Evolutionary conservation across 1,284 basidiomycete genomes (phyloP).

Genomic region (Apiotrichum gamsii): DNA sequence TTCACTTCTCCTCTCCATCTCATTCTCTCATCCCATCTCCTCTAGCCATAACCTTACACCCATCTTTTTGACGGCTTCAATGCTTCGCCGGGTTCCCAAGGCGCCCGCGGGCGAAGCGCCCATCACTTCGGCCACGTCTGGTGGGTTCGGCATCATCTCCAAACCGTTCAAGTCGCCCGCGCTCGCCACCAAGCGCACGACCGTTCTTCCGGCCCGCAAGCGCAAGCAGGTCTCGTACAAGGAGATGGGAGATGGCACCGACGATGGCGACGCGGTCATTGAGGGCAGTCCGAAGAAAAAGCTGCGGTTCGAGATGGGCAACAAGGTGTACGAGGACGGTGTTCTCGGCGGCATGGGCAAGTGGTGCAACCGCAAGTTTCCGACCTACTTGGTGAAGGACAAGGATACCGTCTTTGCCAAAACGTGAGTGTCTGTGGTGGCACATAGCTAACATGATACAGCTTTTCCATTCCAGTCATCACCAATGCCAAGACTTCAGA

Average conservation of each 20-base stretch:
- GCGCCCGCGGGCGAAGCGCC: slow-evolving; percentile 27
- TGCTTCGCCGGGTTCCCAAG: slow-evolving; percentile 31
- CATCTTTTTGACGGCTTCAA: slow-evolving; percentile 5
- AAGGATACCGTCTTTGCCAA: slow-evolving; percentile 56
- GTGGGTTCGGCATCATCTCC: slow-evolving; percentile 42
- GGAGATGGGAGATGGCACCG: slow-evolving; percentile 55
- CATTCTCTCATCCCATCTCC: neutral
- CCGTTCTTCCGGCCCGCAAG: slow-evolving; percentile 60
- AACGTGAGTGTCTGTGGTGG: slow-evolving; percentile 42
- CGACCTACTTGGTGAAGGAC: slow-evolving; percentile 76
- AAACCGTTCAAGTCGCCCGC: slow-evolving; percentile 73
- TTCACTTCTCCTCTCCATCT: neutral
- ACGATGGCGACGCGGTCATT: slow-evolving; percentile 51
- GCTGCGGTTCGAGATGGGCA: slow-evolving; percentile 48
- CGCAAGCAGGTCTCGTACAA: slow-evolving; percentile 74
- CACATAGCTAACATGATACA: slow-evolving; percentile 20
- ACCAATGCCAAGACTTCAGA: slow-evolving; percentile 65
- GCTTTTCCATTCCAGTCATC: slow-evolving; percentile 86
- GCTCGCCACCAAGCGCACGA: slow-evolving; percentile 43
- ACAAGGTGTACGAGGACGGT: slow-evolving; percentile 48
- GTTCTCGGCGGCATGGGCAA: slow-evolving; percentile 47
- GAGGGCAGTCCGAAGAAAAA: slow-evolving; percentile 53
- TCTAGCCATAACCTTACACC: neutral
- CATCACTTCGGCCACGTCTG: slow-evolving; percentile 38
- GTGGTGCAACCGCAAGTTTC: slow-evolving; percentile 63